These are phyloP conservation scores for Dothistroma septosporum DNA, from an alignment of 2,329 filamentous ascomycete genomes.

Conservation along the genomic window DNA sequence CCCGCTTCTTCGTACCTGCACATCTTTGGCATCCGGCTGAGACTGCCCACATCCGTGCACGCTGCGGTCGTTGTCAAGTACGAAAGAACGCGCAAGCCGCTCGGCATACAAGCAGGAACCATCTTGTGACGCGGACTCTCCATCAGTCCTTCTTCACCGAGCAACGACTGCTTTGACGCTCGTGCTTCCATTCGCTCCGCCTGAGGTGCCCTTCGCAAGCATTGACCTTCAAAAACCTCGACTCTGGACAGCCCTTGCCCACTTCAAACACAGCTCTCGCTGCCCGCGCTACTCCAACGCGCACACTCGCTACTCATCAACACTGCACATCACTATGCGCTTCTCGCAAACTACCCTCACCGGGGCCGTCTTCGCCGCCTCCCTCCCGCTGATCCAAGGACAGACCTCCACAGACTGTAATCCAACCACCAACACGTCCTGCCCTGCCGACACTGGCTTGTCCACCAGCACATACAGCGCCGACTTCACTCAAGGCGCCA, in stretches of 20 bases:
- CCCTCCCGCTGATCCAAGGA: slow-evolving; percentile 52
- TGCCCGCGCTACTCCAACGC: neutral
- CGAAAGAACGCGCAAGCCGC: neutral
- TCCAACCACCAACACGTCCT: slow-evolving; percentile 62
- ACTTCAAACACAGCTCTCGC: neutral
- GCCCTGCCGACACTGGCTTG: slow-evolving; percentile 68
- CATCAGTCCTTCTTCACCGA: neutral
- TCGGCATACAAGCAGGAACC: neutral
- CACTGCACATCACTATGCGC: slow-evolving; percentile 28
- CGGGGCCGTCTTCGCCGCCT: slow-evolving; percentile 35
- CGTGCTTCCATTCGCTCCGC: neutral
- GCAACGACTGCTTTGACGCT: neutral
- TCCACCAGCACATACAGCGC: slow-evolving; percentile 52
- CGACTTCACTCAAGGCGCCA: slow-evolving; percentile 53
- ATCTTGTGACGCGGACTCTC: neutral
- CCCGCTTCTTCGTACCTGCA: slow-evolving; percentile 3
- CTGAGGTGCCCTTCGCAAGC: neutral
- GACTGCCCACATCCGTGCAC: neutral
- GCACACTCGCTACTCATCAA: neutral
- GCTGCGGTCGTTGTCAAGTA: neutral
- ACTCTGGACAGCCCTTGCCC: neutral
- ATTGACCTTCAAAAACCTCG: neutral
- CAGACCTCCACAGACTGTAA: slow-evolving; percentile 78
- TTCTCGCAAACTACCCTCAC: slow-evolving; percentile 25
- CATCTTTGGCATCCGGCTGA: neutral